Evolutionary conservation across 2,329 filamentous ascomycete species (phyloP).

Genomic region (Chrysoporthe cubensis): DNA sequence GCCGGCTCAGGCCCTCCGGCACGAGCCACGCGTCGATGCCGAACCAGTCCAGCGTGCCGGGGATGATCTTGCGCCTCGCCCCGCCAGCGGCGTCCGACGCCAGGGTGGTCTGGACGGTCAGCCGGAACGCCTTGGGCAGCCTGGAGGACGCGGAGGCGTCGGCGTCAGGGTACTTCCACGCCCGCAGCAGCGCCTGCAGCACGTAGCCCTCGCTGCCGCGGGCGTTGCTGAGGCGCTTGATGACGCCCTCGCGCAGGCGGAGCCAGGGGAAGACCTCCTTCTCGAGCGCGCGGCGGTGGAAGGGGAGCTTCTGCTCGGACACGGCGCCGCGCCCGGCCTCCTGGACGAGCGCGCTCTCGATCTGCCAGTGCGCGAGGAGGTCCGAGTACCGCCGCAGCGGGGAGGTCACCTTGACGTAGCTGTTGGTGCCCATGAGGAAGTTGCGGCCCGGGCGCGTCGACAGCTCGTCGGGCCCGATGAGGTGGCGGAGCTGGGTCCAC

Average conservation of each 20-base stretch:
- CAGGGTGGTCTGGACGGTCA: constrained; percentile 48
- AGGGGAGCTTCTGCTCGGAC: constrained; percentile 47
- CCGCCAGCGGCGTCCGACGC: constrained; percentile 33
- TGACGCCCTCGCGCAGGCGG: constrained; percentile 57
- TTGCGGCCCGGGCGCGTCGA: constrained; percentile 58
- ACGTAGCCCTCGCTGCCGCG: constrained; percentile 56
- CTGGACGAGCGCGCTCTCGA: constrained; percentile 59
- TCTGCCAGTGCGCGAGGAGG: constrained; percentile 68
- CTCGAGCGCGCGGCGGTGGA: constrained; percentile 45
- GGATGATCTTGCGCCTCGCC: constrained; percentile 36
- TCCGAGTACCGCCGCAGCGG: constrained; percentile 69
- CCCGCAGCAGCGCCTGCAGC: constrained; percentile 62
- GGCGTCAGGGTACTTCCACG: constrained; percentile 54
- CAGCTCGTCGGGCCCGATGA: constrained; percentile 56
- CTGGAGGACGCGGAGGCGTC: constrained; percentile 27
- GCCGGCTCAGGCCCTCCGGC: constrained; percentile 42
- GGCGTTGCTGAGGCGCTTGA: constrained; percentile 47
- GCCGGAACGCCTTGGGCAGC: constrained; percentile 53
- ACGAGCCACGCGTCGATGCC: constrained; percentile 49
- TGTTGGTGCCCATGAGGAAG: constrained; percentile 60
- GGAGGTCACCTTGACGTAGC: constrained; percentile 67
- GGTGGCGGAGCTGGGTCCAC: constrained; percentile 38
- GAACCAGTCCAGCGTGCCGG: constrained; percentile 53
- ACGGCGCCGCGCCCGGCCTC: constrained; percentile 42
- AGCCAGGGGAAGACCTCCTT: constrained; percentile 53